Conservation (phyloP, 2,329 filamentous ascomycete species). For the Aspergillus proliferans region DNA sequence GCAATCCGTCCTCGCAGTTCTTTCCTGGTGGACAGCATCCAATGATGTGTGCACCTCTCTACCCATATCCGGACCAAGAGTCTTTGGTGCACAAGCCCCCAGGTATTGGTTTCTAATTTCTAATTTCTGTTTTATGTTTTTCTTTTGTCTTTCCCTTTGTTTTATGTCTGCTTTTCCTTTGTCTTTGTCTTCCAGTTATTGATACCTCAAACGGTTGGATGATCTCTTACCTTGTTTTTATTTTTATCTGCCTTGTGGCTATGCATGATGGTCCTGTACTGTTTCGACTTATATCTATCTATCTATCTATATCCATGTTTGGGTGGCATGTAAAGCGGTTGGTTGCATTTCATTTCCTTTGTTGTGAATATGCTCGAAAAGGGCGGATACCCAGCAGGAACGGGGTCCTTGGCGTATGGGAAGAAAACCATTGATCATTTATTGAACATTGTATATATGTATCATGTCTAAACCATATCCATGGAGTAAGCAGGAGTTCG, state of each 20-base stretch:
- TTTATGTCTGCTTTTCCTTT: slow-evolving; percentile 6
- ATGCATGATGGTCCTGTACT: background rate
- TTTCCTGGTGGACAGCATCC: slow-evolving; percentile 19
- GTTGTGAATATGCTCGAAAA: background rate
- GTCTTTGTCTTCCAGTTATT: slow-evolving; percentile 3
- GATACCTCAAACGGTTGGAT: background rate
- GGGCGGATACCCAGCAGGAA: background rate
- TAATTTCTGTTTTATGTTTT: slow-evolving; percentile 5
- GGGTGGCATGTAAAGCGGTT: background rate
- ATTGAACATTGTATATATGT: background rate
- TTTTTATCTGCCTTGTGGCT: background rate
- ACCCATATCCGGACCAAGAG: slow-evolving; percentile 20
- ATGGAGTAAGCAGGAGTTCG: background rate
- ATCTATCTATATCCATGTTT: background rate
- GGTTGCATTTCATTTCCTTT: background rate
- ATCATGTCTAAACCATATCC: background rate
- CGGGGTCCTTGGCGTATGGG: background rate
- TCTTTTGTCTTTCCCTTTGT: slow-evolving; percentile 5
- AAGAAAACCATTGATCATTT: background rate
- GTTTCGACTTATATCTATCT: background rate
- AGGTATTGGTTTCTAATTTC: slow-evolving; percentile 18
- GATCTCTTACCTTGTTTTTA: background rate
- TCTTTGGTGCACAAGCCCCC: slow-evolving; percentile 15
- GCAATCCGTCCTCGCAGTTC: slow-evolving; percentile 16
- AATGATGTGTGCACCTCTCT: slow-evolving; percentile 24